Evolutionary conservation across 169 alveolate genomes (phyloP).

Genomic region (Plasmodium vivax): DNA sequence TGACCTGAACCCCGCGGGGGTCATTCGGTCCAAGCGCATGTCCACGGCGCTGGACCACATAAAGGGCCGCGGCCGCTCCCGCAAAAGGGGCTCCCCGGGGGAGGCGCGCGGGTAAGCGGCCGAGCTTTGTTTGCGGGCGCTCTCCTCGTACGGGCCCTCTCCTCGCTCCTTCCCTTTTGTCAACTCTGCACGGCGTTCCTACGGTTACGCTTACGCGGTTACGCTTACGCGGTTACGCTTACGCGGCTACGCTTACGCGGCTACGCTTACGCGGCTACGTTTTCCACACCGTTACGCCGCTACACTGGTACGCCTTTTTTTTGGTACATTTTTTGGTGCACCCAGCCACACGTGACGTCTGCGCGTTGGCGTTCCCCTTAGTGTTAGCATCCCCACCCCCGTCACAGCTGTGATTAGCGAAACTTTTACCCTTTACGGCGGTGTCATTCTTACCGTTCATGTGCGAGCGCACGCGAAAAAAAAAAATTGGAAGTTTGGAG

Average conservation of each 20-base stretch:
- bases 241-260: background rate
- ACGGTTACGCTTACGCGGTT: background rate
- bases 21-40: constrained; percentile 54
- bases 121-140: background rate
- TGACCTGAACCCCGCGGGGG: constrained; percentile 64
- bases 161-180: background rate
- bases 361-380: background rate
- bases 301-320: background rate
- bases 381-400: background rate
- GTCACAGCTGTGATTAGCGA: background rate
- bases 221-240: background rate
- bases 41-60: constrained; percentile 27
- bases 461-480: background rate
- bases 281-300: background rate
- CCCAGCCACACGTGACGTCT: background rate
- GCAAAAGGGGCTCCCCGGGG: background rate
- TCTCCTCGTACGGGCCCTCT: background rate
- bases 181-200: background rate
- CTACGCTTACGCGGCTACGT: background rate
- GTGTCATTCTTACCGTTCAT: background rate
- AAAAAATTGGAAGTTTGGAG: background rate
- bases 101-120: background rate
- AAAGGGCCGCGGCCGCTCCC: constrained; percentile 19
- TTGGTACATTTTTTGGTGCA: background rate
- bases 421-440: background rate